These are phyloP conservation scores for Aquilaria agallochum DNA, from an alignment of 441 rosid genomes.

Conservation along the genomic window DNA sequence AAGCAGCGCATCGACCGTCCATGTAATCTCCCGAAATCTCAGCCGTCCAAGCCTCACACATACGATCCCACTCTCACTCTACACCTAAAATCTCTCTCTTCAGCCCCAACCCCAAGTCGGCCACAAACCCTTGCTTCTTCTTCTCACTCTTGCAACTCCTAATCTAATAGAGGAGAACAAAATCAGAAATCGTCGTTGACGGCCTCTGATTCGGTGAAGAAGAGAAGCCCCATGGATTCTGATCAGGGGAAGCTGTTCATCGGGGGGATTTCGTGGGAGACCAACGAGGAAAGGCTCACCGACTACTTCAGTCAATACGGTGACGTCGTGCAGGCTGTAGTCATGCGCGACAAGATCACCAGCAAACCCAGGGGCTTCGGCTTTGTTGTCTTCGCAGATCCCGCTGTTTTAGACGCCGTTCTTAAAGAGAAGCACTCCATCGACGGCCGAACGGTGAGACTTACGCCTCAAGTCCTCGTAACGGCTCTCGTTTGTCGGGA, in stretches of 20 bases:
- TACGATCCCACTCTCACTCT: not conserved
- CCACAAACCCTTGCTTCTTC: constrained; percentile 5
- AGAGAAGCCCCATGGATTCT: constrained; percentile 55
- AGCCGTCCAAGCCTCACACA: constrained; percentile 21
- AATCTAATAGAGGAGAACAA: constrained; percentile 17
- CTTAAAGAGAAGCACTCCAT: constrained; percentile 81
- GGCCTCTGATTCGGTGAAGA: not conserved
- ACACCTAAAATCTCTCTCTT: not conserved
- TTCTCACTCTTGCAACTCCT: constrained; percentile 17
- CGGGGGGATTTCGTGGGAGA: constrained; percentile 99
- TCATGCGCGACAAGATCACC: constrained; percentile 84
- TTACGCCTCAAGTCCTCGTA: not conserved
- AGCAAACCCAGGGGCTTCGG: constrained; percentile 90
- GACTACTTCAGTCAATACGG: constrained; percentile 79
- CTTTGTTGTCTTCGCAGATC: constrained; percentile 83
- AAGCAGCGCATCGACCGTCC: constrained; percentile 23
- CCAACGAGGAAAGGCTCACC: constrained; percentile 65
- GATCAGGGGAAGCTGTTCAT: constrained; percentile 97
- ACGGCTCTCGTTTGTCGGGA: no score
- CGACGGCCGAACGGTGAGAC: constrained; percentile 72
- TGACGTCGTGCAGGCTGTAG: constrained; percentile 69
- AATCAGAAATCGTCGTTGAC: constrained; percentile 18
- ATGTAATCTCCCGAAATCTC: constrained; percentile 15
- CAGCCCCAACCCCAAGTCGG: constrained; percentile 8
- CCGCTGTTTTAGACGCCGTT: constrained; percentile 66